phyloP scores from a whole-genome alignment of 768 basidiomycete genomes.

The Fomitopsis serialis region DNA sequence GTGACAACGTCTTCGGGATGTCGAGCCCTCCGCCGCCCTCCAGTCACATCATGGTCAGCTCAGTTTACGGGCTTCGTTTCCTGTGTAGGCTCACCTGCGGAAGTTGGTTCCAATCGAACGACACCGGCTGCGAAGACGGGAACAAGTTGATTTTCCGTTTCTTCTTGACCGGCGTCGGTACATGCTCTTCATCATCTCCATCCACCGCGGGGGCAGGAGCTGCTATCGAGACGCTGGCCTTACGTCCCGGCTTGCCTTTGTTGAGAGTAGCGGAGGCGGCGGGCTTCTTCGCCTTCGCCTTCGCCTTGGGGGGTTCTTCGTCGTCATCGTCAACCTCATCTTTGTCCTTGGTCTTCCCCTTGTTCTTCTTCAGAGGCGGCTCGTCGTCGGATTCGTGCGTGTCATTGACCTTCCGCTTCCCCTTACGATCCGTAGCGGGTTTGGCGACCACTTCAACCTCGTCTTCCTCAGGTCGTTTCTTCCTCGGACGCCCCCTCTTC shows the following conservation, averaged over 20 bases:
- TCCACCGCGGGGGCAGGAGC: neutral
- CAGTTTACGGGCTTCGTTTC: neutral
- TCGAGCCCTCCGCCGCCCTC: slow-evolving; percentile 39
- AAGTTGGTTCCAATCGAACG: slow-evolving; percentile 42
- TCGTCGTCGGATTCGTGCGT: neutral
- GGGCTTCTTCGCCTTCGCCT: slow-evolving; percentile 3
- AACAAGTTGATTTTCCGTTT: slow-evolving; percentile 69
- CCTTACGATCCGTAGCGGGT: neutral
- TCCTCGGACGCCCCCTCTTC: neutral
- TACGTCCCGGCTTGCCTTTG: neutral
- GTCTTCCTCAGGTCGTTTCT: neutral
- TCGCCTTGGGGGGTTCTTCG: slow-evolving; percentile 1
- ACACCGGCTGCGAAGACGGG: slow-evolving; percentile 32
- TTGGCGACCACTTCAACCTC: slow-evolving; percentile 1
- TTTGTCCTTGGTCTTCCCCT: slow-evolving; percentile 13
- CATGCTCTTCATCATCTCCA: neutral
- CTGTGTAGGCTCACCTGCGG: slow-evolving; percentile 25
- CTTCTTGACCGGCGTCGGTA: slow-evolving; percentile 50
- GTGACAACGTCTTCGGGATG: slow-evolving; percentile 65
- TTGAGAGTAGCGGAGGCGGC: neutral
- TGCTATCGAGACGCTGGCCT: neutral
- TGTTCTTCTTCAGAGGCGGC: slow-evolving; percentile 5
- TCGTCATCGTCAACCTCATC: slow-evolving; percentile 18
- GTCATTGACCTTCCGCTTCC: neutral
- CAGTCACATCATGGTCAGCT: neutral